Evolutionary conservation across 1,139 yeast genomes (phyloP).

Genomic region (Suhomyces chickasaworum): DNA sequence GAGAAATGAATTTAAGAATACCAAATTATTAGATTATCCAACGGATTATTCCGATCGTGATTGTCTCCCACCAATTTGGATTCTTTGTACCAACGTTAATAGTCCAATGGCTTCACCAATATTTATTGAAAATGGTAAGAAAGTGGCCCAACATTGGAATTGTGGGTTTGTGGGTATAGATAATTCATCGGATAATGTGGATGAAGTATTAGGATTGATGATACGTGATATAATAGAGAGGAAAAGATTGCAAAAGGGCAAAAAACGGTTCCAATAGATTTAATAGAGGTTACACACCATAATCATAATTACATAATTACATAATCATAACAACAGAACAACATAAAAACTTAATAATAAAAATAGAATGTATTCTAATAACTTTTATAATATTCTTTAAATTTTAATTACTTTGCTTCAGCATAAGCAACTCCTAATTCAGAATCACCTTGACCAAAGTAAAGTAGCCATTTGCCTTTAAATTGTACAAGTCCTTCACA

Average conservation of each 20-base stretch:
- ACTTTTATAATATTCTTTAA: background rate
- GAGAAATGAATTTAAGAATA: slow-evolving; percentile 21
- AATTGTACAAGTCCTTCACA: slow-evolving; percentile 50
- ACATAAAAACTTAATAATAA: no score
- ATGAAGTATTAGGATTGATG: slow-evolving; percentile 55
- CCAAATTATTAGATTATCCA: slow-evolving; percentile 22
- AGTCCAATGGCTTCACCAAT: slow-evolving; percentile 60
- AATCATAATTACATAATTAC: no score
- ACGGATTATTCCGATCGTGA: slow-evolving; percentile 50
- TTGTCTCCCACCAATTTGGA: slow-evolving; percentile 67
- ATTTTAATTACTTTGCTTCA: slow-evolving; percentile 12
- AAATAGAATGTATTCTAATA: background rate
- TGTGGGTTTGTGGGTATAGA: slow-evolving; percentile 67
- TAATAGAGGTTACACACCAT: slow-evolving; percentile 2
- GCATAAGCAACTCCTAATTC: slow-evolving; percentile 48
- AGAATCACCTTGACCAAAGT: slow-evolving; percentile 49
- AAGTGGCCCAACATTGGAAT: slow-evolving; percentile 60
- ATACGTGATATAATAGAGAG: slow-evolving; percentile 61
- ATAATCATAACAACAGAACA: no score
- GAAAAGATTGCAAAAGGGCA: slow-evolving; percentile 25
- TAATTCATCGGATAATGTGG: slow-evolving; percentile 50
- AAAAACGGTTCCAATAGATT: slow-evolving; percentile 10
- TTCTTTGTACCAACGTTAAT: slow-evolving; percentile 62
- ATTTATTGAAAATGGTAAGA: slow-evolving; percentile 56
- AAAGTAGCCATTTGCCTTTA: slow-evolving; percentile 45